Conservation (phyloP, 2,329 filamentous ascomycete genomes). For the Lachnellula subtilissima region DNA sequence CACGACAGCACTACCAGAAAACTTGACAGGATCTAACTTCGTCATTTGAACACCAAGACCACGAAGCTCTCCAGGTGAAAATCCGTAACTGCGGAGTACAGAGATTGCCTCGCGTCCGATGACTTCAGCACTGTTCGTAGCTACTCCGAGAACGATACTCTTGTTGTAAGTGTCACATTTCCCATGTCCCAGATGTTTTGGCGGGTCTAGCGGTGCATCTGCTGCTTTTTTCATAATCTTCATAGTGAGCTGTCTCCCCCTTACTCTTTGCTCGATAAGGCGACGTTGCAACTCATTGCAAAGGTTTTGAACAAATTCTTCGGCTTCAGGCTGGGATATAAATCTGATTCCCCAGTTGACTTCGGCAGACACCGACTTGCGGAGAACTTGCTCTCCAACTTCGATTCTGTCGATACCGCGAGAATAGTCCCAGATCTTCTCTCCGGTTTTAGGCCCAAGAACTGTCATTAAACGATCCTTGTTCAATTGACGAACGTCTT, state of each 20-base stretch:
- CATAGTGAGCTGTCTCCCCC: slow-evolving; percentile 82
- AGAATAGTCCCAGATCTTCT: slow-evolving; percentile 85
- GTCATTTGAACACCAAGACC: slow-evolving; percentile 92
- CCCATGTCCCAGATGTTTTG: slow-evolving; percentile 90
- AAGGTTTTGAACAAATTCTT: slow-evolving; percentile 82
- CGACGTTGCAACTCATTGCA: slow-evolving; percentile 80
- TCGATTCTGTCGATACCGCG: slow-evolving; percentile 81
- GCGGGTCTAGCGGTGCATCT: slow-evolving; percentile 84
- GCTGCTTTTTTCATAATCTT: slow-evolving; percentile 88
- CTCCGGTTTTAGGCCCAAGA: slow-evolving; percentile 87
- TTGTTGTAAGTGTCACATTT: slow-evolving; percentile 95
- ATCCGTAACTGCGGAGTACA: slow-evolving; percentile 73
- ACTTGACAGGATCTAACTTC: slow-evolving; percentile 77
- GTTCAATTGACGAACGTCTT: slow-evolving; percentile 71
- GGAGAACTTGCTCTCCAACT: slow-evolving; percentile 76
- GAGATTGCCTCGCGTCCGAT: slow-evolving; percentile 81
- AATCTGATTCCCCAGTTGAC: slow-evolving; percentile 99
- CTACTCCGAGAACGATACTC: slow-evolving; percentile 73
- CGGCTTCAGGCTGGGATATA: slow-evolving; percentile 83
- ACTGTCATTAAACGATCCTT: slow-evolving; percentile 69
- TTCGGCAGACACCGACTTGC: slow-evolving; percentile 95
- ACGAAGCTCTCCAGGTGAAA: slow-evolving; percentile 87
- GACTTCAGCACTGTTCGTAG: slow-evolving; percentile 68
- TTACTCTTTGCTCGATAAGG: slow-evolving; percentile 76
- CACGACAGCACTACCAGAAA: slow-evolving; percentile 43